phyloP scores from a whole-genome alignment of 2,329 filamentous ascomycete genomes.

The Phialophora expanda region DNA sequence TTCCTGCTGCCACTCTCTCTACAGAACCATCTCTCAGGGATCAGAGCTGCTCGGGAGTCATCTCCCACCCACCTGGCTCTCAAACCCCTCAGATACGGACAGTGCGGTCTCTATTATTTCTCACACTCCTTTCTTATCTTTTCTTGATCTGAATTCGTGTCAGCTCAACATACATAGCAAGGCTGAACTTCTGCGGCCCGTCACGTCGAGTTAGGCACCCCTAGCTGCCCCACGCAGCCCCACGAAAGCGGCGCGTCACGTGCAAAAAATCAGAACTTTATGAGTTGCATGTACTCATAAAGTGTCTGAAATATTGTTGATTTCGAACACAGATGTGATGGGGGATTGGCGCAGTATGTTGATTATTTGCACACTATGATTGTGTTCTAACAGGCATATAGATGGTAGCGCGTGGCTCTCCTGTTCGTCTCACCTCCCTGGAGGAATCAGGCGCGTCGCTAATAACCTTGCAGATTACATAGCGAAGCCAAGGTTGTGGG shows the following conservation, averaged over 20 bases:
- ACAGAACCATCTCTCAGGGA: not conserved
- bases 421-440: slow-evolving; percentile 22
- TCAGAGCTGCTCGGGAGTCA: not conserved
- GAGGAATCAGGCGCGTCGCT: not conserved
- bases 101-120: not conserved
- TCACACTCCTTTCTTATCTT: not conserved
- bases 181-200: not conserved
- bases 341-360: not conserved
- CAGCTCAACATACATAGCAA: not conserved
- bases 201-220: not conserved
- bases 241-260: slow-evolving; percentile 5
- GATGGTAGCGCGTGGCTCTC: slow-evolving; percentile 43
- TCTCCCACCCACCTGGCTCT: not conserved
- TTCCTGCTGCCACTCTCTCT: not conserved
- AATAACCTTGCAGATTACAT: not conserved
- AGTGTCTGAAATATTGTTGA: slow-evolving; percentile 17
- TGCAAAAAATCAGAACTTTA: not conserved
- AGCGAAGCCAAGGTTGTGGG: slow-evolving; percentile 40
- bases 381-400: not conserved
- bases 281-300: not conserved
- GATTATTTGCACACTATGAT: no score
- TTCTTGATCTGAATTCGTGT: not conserved
- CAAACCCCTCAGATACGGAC: not conserved
- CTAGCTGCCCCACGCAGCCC: not conserved
- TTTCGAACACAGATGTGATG: slow-evolving; percentile 24